Evolutionary conservation across 306 rosid genomes (phyloP).

Genomic region (Carpinus viminea): DNA sequence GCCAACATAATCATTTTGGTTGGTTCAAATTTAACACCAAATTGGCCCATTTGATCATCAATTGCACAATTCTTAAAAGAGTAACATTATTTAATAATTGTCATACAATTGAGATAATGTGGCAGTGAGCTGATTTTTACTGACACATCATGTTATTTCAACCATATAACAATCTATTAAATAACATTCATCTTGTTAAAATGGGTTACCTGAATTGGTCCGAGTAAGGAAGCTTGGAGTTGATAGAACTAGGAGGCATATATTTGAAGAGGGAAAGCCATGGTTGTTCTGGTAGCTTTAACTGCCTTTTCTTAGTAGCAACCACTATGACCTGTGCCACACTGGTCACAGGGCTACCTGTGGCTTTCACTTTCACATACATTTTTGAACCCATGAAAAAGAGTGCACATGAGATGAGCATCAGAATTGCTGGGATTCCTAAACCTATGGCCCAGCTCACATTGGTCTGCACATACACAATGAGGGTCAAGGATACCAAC

Average conservation of each 20-base stretch:
- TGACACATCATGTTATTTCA: no score
- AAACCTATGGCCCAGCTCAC: no score
- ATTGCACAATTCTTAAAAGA: not conserved
- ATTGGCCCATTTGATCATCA: not conserved
- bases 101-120: no score
- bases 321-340: conserved; percentile 67
- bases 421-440: no score
- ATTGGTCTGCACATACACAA: no score
- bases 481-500: no score
- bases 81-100: no score
- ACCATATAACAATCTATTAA: no score
- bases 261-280: conserved; percentile 56
- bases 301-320: conserved; percentile 55
- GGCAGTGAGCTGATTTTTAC: no score
- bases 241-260: conserved; percentile 51
- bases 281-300: conserved; percentile 52
- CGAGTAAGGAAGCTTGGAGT: conserved; percentile 65
- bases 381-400: conserved; percentile 75
- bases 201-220: conserved; percentile 66
- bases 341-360: conserved; percentile 80
- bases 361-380: conserved; percentile 74
- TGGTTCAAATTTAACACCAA: not conserved
- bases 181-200: not conserved
- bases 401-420: no score
- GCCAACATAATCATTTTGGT: conserved; percentile 14